Conservation (phyloP, 805 yeast species). For the Zygoascus tannicola region DNA sequence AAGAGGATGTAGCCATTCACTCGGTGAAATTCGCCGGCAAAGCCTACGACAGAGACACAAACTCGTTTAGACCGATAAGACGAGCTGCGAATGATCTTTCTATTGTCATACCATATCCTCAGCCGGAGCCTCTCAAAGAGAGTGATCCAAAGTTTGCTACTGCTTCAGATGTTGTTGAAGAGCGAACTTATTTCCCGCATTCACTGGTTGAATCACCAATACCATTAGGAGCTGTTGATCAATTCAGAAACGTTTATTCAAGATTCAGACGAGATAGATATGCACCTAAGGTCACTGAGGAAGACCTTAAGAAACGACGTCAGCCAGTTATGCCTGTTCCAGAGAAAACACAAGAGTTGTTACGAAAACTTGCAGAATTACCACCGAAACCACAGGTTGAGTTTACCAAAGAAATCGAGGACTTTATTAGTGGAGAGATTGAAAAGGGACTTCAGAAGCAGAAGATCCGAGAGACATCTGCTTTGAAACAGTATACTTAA, state of each 20-base stretch:
- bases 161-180: slow-evolving; percentile 41
- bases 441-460: slow-evolving; percentile 21
- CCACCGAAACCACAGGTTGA: slow-evolving; percentile 27
- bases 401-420: slow-evolving; percentile 46
- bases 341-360: slow-evolving; percentile 36
- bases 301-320: slow-evolving; percentile 43
- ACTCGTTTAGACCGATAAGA: slow-evolving; percentile 67
- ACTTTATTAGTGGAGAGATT: slow-evolving; percentile 38
- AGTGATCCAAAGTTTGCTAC: slow-evolving; percentile 16
- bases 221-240: slow-evolving; percentile 54
- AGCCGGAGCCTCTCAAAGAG: slow-evolving; percentile 53
- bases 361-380: slow-evolving; percentile 24
- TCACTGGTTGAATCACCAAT: slow-evolving; percentile 57
- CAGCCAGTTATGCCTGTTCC: slow-evolving; percentile 78
- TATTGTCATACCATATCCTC: slow-evolving; percentile 83
- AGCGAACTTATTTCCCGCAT: slow-evolving; percentile 66
- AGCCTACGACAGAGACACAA: slow-evolving; percentile 67
- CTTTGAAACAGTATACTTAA: slow-evolving; percentile 13
- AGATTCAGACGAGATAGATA: slow-evolving; percentile 44
- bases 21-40: slow-evolving; percentile 56
- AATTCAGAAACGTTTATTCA: slow-evolving; percentile 71
- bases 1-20: slow-evolving; percentile 70
- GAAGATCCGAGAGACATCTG: slow-evolving; percentile 14
- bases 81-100: slow-evolving; percentile 60
- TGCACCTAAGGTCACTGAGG: slow-evolving; percentile 46